Evolutionary conservation across 2,329 filamentous ascomycete species (phyloP).

Genomic region (Fusarium camptoceras): DNA sequence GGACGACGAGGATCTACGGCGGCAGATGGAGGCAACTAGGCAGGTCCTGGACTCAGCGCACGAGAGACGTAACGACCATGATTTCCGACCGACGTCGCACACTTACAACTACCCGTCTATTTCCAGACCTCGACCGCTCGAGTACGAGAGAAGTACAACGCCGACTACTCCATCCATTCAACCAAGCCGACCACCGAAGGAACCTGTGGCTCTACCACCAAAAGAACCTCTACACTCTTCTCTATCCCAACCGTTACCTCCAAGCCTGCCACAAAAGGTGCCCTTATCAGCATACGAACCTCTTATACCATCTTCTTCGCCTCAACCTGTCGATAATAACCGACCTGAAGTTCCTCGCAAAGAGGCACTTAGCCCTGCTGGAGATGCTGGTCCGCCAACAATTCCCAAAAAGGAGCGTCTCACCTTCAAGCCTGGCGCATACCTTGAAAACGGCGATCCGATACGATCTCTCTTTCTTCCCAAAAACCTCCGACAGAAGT

Average conservation of each 20-base stretch:
- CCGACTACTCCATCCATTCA: constrained; percentile 42
- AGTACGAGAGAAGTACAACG: constrained; percentile 53
- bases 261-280: constrained; percentile 48
- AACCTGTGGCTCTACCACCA: constrained; percentile 38
- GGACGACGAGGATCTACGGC: constrained; percentile 60
- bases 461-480: constrained; percentile 91
- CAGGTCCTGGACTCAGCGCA: constrained; percentile 57
- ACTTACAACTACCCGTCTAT: constrained; percentile 70
- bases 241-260: constrained; percentile 21
- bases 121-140: constrained; percentile 61
- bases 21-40: constrained; percentile 66
- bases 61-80: constrained; percentile 41
- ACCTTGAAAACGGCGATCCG: constrained; percentile 88
- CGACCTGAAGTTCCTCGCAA: constrained; percentile 49
- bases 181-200: constrained; percentile 52
- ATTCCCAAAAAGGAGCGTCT: constrained; percentile 68
- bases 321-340: constrained; percentile 15
- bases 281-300: constrained; percentile 41
- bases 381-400: constrained; percentile 36
- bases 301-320: constrained; percentile 36
- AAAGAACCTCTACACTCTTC: constrained; percentile 40
- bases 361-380: constrained; percentile 27
- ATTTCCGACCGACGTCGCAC: constrained; percentile 45
- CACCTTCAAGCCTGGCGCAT: constrained; percentile 79
- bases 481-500: constrained; percentile 75